phyloP scores from a whole-genome alignment of 2,329 filamentous ascomycete genomes.

The Colletotrichum tropicale region DNA sequence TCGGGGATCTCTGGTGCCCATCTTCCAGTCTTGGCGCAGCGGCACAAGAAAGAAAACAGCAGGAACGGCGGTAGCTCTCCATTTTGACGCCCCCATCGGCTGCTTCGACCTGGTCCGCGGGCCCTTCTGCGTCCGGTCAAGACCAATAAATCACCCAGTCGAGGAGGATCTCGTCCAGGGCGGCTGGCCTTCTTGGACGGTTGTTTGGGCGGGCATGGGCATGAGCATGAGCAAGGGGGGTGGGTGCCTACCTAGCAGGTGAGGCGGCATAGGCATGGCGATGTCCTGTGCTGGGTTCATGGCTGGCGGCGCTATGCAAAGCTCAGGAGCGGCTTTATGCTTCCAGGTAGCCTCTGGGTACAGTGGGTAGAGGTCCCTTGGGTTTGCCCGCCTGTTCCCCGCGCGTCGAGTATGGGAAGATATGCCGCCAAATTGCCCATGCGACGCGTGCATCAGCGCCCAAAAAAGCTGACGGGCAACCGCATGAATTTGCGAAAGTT shows the following conservation, averaged over 20 bases:
- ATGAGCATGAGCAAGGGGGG: not conserved
- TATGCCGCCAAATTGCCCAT: slow-evolving; percentile 10
- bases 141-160: not conserved
- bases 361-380: not conserved
- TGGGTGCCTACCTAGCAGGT: not conserved
- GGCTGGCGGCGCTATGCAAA: not conserved
- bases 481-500: slow-evolving; percentile 9
- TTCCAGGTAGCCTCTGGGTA: not conserved
- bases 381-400: not conserved
- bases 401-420: not conserved
- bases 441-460: not conserved
- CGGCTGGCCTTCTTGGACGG: not conserved
- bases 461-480: not conserved
- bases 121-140: not conserved
- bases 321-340: not conserved
- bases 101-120: not conserved
- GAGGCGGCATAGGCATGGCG: not conserved
- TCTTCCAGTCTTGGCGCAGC: not conserved
- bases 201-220: not conserved
- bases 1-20: not conserved
- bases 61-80: not conserved
- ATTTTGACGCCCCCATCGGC: not conserved
- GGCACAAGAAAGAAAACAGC: not conserved
- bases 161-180: not conserved
- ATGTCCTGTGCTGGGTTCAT: not conserved